Conservation (phyloP, 495 filamentous ascomycete genomes). For the Aspergillus wentii region DNA sequence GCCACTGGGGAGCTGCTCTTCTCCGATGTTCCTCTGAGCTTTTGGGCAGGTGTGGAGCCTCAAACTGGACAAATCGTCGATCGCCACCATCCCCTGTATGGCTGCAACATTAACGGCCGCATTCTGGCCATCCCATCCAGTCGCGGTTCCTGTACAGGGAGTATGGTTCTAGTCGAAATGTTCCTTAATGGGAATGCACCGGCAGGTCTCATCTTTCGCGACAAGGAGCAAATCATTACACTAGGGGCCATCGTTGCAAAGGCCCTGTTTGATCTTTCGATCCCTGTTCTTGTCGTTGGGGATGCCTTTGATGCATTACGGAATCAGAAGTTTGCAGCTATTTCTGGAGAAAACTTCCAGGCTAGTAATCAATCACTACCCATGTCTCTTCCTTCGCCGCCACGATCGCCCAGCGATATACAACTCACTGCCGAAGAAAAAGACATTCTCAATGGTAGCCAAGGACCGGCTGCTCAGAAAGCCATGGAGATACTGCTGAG, state of each 20-base stretch:
- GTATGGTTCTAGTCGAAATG: conserved; percentile 26
- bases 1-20: conserved; percentile 11
- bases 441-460: conserved; percentile 13
- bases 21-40: conserved; percentile 19
- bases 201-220: conserved; percentile 18
- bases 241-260: conserved; percentile 24
- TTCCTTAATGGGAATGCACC: conserved; percentile 18
- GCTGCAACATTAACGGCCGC: conserved; percentile 9
- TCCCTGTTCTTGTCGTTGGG: conserved; percentile 17
- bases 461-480: conserved; percentile 16
- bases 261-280: conserved; percentile 18
- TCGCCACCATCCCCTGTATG: conserved; percentile 23
- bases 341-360: not conserved
- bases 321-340: not conserved
- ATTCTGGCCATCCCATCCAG: conserved; percentile 25
- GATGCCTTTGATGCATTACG: not conserved
- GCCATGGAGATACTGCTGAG: conserved; percentile 22
- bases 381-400: too few species aligned
- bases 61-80: conserved; percentile 22
- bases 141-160: conserved; percentile 28
- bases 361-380: not conserved
- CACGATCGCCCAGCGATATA: not conserved
- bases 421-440: conserved; percentile 9
- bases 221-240: conserved; percentile 22
- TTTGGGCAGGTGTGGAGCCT: conserved; percentile 28